phyloP scores from a whole-genome alignment of 2,329 filamentous ascomycete genomes.

The Fusarium algeriense region DNA sequence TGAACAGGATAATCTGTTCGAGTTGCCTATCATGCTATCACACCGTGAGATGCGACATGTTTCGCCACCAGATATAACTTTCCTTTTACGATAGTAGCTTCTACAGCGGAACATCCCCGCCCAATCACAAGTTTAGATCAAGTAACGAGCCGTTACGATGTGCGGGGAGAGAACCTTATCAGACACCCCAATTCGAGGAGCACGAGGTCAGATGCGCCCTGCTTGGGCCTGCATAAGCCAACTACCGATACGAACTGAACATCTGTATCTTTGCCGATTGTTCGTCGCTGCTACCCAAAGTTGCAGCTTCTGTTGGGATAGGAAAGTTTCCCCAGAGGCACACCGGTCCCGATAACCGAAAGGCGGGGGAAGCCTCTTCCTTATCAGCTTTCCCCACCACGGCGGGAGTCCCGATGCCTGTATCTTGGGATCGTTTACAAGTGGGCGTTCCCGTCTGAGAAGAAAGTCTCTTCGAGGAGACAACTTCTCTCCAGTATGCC shows the following conservation, averaged over 20 bases:
- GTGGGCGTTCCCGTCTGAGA: rapidly evolving
- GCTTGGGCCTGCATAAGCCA: neutral
- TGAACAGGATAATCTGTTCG: neutral
- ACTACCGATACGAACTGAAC: neutral
- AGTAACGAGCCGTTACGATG: too few relatives aligned
- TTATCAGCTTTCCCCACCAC: neutral
- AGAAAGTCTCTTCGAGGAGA: constrained; percentile 17
- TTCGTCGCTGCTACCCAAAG: too few relatives aligned
- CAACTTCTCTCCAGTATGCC: constrained; percentile 1
- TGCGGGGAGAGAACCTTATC: constrained; percentile 11
- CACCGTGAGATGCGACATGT: neutral
- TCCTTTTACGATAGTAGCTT: constrained; percentile 11
- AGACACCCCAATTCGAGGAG: too few relatives aligned
- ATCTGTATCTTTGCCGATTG: too few relatives aligned
- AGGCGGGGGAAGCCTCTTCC: constrained; percentile 16
- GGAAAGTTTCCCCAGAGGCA: constrained; percentile 30
- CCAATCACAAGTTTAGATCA: neutral
- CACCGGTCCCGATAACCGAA: neutral
- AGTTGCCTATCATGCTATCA: constrained; percentile 8
- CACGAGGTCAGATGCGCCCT: neutral
- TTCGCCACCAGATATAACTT: constrained; percentile 27
- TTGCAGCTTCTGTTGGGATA: neutral
- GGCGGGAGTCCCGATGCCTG: neutral
- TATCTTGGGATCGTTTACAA: neutral
- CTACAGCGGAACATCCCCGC: neutral